A percentile compares a stretch with the other conserved stretches of the same genome.
These are phyloP conservation scores for Periconia digitata DNA, from an alignment of 2,329 filamentous ascomycete genomes.

Conservation along the genomic window DNA sequence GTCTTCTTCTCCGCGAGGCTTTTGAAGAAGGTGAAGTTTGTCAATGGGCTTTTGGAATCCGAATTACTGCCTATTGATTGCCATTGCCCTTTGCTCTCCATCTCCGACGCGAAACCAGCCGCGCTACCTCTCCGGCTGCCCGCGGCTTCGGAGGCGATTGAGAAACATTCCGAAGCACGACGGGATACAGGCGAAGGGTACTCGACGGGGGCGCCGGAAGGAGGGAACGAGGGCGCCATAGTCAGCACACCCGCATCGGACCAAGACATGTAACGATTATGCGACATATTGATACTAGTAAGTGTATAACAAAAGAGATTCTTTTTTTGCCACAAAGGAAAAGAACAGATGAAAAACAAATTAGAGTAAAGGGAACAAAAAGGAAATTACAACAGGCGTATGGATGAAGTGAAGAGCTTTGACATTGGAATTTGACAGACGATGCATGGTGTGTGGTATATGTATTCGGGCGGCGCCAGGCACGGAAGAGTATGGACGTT, in stretches of 20 bases:
- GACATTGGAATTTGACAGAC: conserved; percentile 18
- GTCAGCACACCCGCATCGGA: conserved; percentile 36
- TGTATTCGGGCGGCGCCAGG: conserved; percentile 23
- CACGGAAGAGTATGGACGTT: conserved; percentile 14
- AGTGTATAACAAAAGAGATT: conserved; percentile 7
- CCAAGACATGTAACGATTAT: conserved; percentile 39
- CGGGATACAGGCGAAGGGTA: conserved; percentile 39
- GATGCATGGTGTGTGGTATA: conserved; percentile 36
- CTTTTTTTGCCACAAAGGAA: conserved; percentile 6
- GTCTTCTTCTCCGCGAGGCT: conserved; percentile 69
- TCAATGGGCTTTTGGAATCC: conserved; percentile 39
- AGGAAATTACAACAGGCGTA: conserved; percentile 32
- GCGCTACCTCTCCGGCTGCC: conserved; percentile 36
- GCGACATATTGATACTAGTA: conserved; percentile 26
- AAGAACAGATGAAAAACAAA: conserved; percentile 12
- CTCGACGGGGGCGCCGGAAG: conserved; percentile 33
- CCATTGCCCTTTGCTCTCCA: conserved; percentile 43
- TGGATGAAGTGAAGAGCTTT: conserved; percentile 28
- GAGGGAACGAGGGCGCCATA: conserved; percentile 40
- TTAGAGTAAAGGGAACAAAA: conserved; percentile 10
- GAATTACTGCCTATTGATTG: conserved; percentile 39
- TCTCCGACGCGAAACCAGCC: conserved; percentile 38
- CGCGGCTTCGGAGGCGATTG: conserved; percentile 30
- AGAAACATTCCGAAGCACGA: conserved; percentile 35
- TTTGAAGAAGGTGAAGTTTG: conserved; percentile 60